Evolutionary conservation across 169 alveolate genomes (phyloP), one percentile per base, ranked within the genome.

Genomic region (Cryptosporidium sp.): DNA sequence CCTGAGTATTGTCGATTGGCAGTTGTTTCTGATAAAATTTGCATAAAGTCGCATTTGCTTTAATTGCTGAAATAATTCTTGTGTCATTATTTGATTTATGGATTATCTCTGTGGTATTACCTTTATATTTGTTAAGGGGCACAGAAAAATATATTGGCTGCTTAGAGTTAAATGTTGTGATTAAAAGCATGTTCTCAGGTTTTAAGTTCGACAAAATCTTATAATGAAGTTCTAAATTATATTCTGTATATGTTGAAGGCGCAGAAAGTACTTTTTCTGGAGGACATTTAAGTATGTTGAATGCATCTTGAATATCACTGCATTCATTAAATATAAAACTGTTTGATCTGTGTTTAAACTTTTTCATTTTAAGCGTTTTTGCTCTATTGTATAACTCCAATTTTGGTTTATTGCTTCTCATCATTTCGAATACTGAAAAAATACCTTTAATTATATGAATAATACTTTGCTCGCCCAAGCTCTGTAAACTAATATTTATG

Each of bases 221-320:
- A 12, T 73, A 18, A 29, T 73, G 86, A 14, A 73, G 68, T 7
- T 59, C 70, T 18, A 52, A 21, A 50, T 55, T 59, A 33, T 18
- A 73, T 1, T 73, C 58, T 1, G 59, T 37, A 35, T 52, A 59
- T 52, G 21, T 73, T 10, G 48, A 73, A 18, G 18, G n/a, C 1
- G 70, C 70, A 73, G 86, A 73, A 37, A 73, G 86, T 8, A 73
- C 86, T 8, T 52, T 73, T 55, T 73, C 86, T 33, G 86, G 86
- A 52, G 86, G 6, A 1, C 86, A 73, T 16, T 73, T 73, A 18
- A 51, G 68, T 10, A 29, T 14, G 7, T 37, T 14, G 26, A 52
- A 52, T 43, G 70, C 16, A 41, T 52, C 37, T 18, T 73, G 70
- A 23, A 73, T 73, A 7, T 31, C 2, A 12, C 10, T 23, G 29